Evolutionary conservation across 306 rosid species (phyloP), one percentile per base, ranked within the genome.

Genomic region (Quercus engelmannii): DNA sequence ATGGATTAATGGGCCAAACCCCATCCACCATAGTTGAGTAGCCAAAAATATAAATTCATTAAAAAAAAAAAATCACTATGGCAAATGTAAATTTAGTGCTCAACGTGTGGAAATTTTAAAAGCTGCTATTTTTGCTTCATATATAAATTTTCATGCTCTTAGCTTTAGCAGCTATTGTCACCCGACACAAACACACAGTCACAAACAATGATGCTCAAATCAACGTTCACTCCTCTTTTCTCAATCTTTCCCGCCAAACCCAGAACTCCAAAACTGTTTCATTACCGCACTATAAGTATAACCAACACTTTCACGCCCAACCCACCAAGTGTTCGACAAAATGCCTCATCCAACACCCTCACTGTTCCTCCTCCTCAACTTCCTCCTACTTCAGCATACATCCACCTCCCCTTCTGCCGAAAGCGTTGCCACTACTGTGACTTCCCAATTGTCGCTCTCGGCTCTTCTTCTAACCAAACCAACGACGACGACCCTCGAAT

Each of bases 341-440:
- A 95, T 23, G 90, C 85, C 92, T 79, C 92, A 58, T 1, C 72
- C 79, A 73, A 75, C 55, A 31, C 46, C 70, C 19, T 58, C 54
- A 15, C 43, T 15, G 19, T 57, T 51, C 78, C 75, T 1, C 76
- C 78, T 0, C 61, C 52, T 61, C 77, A 57, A 2, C 52, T 54
- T 3, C 80, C 78, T 8, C 88, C 99, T 35, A 69, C 94, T 57
- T 95, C 99, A 9, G 98, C 97, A 46, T 95, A 93, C 79, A 25
- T 95, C 74, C 99, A 93, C 93, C 97, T 95, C 81, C 94, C 99
- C 52, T 95, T 95, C 83, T 95, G 99, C 62, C 89, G 99, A 55
- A 91, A 93, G 82, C 97, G 99, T 51, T 93, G 99, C 91, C 96
- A 90, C 81, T 93, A 93, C 84, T 95, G 99, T 54, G 97, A 93